These are phyloP conservation scores for Boehmeria nivea DNA, from an alignment of 306 rosid genomes.

Conservation along the genomic window DNA sequence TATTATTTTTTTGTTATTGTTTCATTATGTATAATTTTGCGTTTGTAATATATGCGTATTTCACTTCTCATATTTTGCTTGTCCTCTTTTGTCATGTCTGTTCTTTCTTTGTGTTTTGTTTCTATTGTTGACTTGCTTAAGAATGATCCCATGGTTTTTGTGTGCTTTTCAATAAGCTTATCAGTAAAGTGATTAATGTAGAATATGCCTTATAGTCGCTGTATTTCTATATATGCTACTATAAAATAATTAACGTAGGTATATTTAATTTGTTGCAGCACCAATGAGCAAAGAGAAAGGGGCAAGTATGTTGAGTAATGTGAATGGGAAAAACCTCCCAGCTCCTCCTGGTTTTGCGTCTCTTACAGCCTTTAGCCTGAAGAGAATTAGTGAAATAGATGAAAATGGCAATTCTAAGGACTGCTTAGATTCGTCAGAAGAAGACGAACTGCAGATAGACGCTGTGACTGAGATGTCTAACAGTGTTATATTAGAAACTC, in stretches of 20 bases:
- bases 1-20: no score
- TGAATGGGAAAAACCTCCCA: slow-evolving; percentile 27
- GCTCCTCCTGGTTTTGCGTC: slow-evolving; percentile 71
- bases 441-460: slow-evolving; percentile 22
- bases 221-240: not conserved
- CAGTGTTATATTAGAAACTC: slow-evolving; percentile 20
- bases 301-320: slow-evolving; percentile 14
- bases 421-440: no score
- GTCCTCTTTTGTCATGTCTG: no score
- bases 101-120: no score
- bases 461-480: slow-evolving; percentile 21
- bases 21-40: no score
- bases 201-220: not conserved
- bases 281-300: slow-evolving; percentile 25
- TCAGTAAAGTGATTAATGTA: not conserved
- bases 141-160: no score
- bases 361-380: slow-evolving; percentile 51
- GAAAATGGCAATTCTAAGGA: slow-evolving; percentile 24
- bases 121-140: no score
- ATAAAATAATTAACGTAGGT: not conserved
- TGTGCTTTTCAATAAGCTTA: not conserved
- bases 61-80: no score
- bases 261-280: slow-evolving; percentile 20
- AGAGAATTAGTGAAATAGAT: slow-evolving; percentile 36
- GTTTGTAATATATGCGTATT: no score